These are phyloP conservation scores for Purshia tridentata DNA, from an alignment of 306 rosid genomes.

Conservation along the genomic window DNA sequence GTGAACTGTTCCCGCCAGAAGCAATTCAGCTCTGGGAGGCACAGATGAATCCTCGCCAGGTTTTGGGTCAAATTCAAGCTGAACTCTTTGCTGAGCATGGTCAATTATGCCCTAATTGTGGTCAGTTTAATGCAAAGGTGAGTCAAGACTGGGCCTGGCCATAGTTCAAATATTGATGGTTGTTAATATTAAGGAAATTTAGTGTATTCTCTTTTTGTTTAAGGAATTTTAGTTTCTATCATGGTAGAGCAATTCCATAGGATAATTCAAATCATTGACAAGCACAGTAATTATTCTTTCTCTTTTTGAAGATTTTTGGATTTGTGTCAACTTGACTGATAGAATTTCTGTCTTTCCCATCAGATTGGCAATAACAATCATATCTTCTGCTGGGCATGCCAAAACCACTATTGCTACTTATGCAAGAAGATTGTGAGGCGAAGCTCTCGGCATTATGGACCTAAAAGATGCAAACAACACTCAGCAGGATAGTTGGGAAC, in stretches of 20 bases:
- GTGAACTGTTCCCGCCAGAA: conserved; percentile 78
- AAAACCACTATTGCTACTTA: conserved; percentile 72
- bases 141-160: conserved; percentile 22
- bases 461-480: conserved; percentile 85
- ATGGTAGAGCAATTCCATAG: neutral
- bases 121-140: conserved; percentile 90
- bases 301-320: neutral
- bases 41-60: conserved; percentile 60
- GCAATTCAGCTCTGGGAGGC: conserved; percentile 60
- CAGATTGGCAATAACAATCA: conserved; percentile 90
- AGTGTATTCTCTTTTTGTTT: neutral
- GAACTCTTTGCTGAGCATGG: conserved; percentile 43
- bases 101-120: conserved; percentile 67
- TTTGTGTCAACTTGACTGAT: conserved; percentile 14
- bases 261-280: neutral
- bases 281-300: no score
- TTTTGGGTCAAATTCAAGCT: conserved; percentile 60
- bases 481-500: conserved; percentile 41
- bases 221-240: no score
- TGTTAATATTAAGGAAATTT: neutral
- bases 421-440: conserved; percentile 71
- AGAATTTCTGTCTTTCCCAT: conserved; percentile 11
- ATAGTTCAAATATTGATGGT: neutral
- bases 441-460: conserved; percentile 73
- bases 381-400: conserved; percentile 86